Base-by-base conservation (phyloP, 2,329 filamentous ascomycete species). In the Fusarium virguliforme region DNA sequence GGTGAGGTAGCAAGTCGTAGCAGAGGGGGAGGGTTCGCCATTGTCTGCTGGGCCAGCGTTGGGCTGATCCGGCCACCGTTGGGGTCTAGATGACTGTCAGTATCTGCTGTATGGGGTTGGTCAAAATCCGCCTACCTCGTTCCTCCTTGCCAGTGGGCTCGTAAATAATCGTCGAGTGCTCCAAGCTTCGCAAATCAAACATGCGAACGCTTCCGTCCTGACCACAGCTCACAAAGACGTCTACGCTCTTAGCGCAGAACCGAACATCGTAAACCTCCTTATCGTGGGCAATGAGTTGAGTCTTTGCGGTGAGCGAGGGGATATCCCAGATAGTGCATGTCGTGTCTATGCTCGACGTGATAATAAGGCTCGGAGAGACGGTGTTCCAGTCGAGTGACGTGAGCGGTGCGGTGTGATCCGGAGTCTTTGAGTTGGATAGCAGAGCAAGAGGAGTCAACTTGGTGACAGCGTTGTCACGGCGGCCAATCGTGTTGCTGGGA, bases 291-390 rank as follows among this genome's bases (percentile, higher is more conserved):
- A 99, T 99, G 50, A 99, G 86, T 80, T 99, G 96, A 2, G 96
- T 99, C 83, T 99, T 99, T 58, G 96, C 96, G 1, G 96, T 99
- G 69, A 99, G 86, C 1, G 96, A 98, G 4, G 96, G 96, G 62
- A 99, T 99, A 80, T 99, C 96, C 96, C 96, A 99, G 73, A 99
- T 99, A 5, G 96, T 99, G 83, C 96, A 99, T 6, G 96, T 99
- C 1, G 96, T 99, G 79, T 99, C 96, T 77, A 99, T 99, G 80
- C 95, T 98, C 4, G 95, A 98, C 1, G 96, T 99, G 77, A 99
- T 99, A 78, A 99, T 99, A 60, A 99, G 86, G 80, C 95, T 98
- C 1, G 96, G 96, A 26, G 94, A 97, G 58, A 99, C 92, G 2
- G 94, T 97, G 78, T 99, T 99, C 96, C 96, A 99, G 80, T 99